Evolutionary conservation across 306 rosid genomes (phyloP).

Genomic region (Abrus precatorius): DNA sequence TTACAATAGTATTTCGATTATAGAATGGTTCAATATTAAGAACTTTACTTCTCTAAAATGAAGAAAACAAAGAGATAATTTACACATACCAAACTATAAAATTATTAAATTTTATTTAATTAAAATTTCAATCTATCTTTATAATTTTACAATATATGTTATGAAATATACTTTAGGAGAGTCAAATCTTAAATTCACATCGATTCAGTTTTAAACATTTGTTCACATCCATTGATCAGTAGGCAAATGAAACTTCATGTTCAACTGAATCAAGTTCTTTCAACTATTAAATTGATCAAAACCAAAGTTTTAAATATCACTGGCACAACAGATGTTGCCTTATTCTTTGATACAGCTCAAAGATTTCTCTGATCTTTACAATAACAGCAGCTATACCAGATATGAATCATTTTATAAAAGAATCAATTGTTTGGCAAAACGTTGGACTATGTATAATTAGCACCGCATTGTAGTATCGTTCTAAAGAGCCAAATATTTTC

Average conservation of each 20-base stretch:
- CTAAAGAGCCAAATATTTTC: conserved; percentile 39
- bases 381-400: conserved; percentile 36
- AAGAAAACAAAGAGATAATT: too few relatives aligned
- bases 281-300: conserved; percentile 36
- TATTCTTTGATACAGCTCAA: conserved; percentile 47
- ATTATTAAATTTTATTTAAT: too few relatives aligned
- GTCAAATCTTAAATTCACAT: background rate
- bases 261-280: conserved; percentile 26
- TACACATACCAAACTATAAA: too few relatives aligned
- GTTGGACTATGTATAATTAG: conserved; percentile 41
- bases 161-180: too few relatives aligned
- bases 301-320: conserved; percentile 42
- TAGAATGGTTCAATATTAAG: background rate
- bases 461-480: conserved; percentile 28
- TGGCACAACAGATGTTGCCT: conserved; percentile 35
- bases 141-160: too few relatives aligned
- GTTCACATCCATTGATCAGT: background rate
- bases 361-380: conserved; percentile 51
- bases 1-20: background rate
- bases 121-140: too few relatives aligned
- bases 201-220: background rate
- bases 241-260: conserved; percentile 11
- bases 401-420: conserved; percentile 45
- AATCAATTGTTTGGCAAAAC: conserved; percentile 44
- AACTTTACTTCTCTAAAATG: background rate